These are phyloP conservation scores for Trypethelium eluteriae DNA, from an alignment of 495 filamentous ascomycete species.

Conservation along the genomic window DNA sequence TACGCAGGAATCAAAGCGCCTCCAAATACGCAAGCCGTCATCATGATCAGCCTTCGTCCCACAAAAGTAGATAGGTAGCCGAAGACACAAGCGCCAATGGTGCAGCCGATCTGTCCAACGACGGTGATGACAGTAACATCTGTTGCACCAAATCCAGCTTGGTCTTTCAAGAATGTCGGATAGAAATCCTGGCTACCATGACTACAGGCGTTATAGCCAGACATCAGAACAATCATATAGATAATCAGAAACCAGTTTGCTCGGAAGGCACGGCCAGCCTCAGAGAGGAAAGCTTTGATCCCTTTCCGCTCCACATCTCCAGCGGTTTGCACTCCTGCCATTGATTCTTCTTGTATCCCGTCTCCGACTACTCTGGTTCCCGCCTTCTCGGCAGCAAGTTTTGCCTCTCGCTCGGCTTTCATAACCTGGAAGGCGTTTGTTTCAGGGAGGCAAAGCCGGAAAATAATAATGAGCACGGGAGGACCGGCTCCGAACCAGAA, in stretches of 20 bases:
- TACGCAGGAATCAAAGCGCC: slow-evolving; percentile 35
- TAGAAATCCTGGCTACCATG: slow-evolving; percentile 44
- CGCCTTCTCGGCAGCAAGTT: slow-evolving; percentile 15
- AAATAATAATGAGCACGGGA: slow-evolving; percentile 32
- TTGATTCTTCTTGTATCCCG: neutral
- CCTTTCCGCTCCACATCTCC: slow-evolving; percentile 16
- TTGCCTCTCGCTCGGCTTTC: slow-evolving; percentile 33
- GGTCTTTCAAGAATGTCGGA: slow-evolving; percentile 38
- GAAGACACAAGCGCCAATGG: slow-evolving; percentile 32
- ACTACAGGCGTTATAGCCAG: slow-evolving; percentile 39
- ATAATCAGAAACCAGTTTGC: slow-evolving; percentile 40
- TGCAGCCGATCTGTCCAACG: slow-evolving; percentile 33
- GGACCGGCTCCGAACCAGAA: slow-evolving; percentile 36
- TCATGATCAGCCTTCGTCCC: slow-evolving; percentile 37
- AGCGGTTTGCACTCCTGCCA: neutral
- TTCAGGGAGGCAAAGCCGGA: slow-evolving; percentile 27
- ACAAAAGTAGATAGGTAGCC: slow-evolving; percentile 37
- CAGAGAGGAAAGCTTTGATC: slow-evolving; percentile 28
- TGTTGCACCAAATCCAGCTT: slow-evolving; percentile 32
- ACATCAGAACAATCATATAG: slow-evolving; percentile 41
- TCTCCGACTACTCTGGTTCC: slow-evolving; percentile 4
- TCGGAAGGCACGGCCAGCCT: slow-evolving; percentile 28
- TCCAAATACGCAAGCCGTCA: slow-evolving; percentile 32
- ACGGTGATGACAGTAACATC: slow-evolving; percentile 37
- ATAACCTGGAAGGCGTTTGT: slow-evolving; percentile 34